Base-by-base conservation (phyloP, 306 rosid genomes). In the Dalbergia cochinchinensis region DNA sequence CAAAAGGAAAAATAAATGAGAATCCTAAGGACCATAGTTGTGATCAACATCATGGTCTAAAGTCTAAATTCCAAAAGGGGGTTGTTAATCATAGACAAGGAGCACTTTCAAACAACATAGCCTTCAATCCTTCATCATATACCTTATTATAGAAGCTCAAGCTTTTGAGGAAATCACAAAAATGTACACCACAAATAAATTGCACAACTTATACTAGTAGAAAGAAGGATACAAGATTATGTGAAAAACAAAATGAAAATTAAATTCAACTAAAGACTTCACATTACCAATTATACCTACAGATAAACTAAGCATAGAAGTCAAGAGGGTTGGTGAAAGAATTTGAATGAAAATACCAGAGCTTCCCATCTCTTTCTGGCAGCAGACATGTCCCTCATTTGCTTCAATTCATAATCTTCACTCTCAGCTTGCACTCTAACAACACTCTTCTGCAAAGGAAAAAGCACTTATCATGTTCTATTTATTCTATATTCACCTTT, bases 341-440 rank as follows among this genome's bases (percentile, higher is more conserved):
- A 62, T 9, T 18, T 11, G 16, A 34, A 37, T 53, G 85, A 89
- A 26, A 71, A 78, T 88, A 95, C 98, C 99, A 92, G 84, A 85
- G 97, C 87, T 65, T 95, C 97, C 98, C 97, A 91, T 92, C 98
- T 91, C 88, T 91, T 95, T 73, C 87, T 92, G 55, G 99, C 97
- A 76, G 99, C 94, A 85, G 92, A 89, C 97, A 95, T 90, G 68
- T 91, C 98, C 85, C 88, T 92, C 86, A 84, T 79, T 89, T 95
- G 99, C 89, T 95, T 92, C 92, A 92, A 71, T 80, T 92, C 99
- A 72, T 76, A 87, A 73, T 92, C 98, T 71, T 86, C 97, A 78
- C 53, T 73, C 42, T 87, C 96, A 66, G 87, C 85, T 82, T 75
- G 87, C 81, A 81, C 88, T 31, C 89, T 89, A 78, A 87, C 77